Evolutionary conservation across 306 rosid genomes (phyloP), one percentile per base, ranked within the genome.

Genomic region (apple (Malus domestica)): DNA sequence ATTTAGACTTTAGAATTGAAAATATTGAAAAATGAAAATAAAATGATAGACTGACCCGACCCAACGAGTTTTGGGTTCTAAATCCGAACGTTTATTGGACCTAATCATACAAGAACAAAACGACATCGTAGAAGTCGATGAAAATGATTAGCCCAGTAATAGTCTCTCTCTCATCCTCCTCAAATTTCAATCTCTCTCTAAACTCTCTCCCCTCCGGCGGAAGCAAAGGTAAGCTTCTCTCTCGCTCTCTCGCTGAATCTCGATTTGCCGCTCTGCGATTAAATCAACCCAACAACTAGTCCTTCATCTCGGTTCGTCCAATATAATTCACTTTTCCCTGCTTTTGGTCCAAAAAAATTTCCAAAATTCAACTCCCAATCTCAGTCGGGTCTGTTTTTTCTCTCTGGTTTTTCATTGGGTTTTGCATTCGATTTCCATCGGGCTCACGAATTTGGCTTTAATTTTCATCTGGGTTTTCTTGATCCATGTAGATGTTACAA

Each of bases 221-320:
- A 38, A 52, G 35, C 81, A 58, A 38, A 54, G 54, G 71, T 25
- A 65, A 38, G 70, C 77, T 1, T 35, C 2, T 44, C 62, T 45
- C 61, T 78, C 44, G 18, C 13, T 45, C 54, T 44, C 62, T 45
- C 60, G 35, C 58, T 63, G 67, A 67, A 64, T 74, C 78, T 30
- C 33, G 49, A 29, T 74, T 63, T 32, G 49, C 61, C 55, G 16
- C 61, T 45, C 46, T 11, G 25, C 10, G 70, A 62, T 62, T 20
- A 14, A 74, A 20, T 74, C 70, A 45, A 62, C 22, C 33, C 46
- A 29, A 29, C 27, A 1, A 38, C 42, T 7, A 12, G 30, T 45
- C 69, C 22, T 61, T 25, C 44, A 10, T 6, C n/a, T 64, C 27
- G 68, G 14, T 64, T 20, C 68, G 18, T 32, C 7, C 29, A 19